phyloP scores from a whole-genome alignment of 2,329 filamentous ascomycete species.

The Diatrype stigma region DNA sequence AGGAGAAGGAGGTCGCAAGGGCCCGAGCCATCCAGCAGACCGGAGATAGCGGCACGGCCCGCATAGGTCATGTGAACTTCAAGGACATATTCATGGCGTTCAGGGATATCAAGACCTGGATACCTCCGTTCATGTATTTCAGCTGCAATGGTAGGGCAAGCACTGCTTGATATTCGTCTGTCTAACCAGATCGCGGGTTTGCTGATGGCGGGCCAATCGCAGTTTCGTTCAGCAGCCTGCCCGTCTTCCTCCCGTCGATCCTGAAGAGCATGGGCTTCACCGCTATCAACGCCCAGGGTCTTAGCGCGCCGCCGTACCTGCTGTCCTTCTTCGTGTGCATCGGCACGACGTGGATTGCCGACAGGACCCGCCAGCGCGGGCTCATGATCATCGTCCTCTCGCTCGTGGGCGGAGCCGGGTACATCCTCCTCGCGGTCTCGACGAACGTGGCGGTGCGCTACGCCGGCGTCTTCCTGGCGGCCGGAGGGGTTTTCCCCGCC shows the following conservation, averaged over 20 bases:
- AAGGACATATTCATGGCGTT: slow-evolving; percentile 45
- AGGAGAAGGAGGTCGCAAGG: slow-evolving; percentile 55
- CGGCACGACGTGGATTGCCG: slow-evolving; percentile 58
- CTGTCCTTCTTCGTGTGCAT: slow-evolving; percentile 62
- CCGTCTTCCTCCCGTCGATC: slow-evolving; percentile 62
- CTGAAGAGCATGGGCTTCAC: slow-evolving; percentile 65
- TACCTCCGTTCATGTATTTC: slow-evolving; percentile 39
- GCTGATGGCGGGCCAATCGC: slow-evolving; percentile 59
- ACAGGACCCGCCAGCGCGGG: slow-evolving; percentile 61
- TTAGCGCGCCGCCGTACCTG: slow-evolving; percentile 69
- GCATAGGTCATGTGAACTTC: slow-evolving; percentile 41
- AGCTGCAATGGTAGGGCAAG: slow-evolving; percentile 36
- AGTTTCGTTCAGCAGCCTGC: slow-evolving; percentile 61
- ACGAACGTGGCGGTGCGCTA: slow-evolving; percentile 35
- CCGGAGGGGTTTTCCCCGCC: slow-evolving; percentile 60
- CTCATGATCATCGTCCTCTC: slow-evolving; percentile 54
- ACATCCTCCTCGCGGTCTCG: slow-evolving; percentile 59
- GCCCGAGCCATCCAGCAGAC: slow-evolving; percentile 49
- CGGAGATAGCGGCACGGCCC: slow-evolving; percentile 43
- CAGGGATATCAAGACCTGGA: slow-evolving; percentile 45
- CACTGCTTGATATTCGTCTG: no score
- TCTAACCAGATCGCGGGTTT: no score
- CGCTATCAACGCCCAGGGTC: slow-evolving; percentile 62
- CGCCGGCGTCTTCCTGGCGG: slow-evolving; percentile 43
- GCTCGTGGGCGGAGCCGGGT: slow-evolving; percentile 55